phyloP scores from a whole-genome alignment of 1,139 yeast genomes.

The Nakaseomyces bracarensis region DNA sequence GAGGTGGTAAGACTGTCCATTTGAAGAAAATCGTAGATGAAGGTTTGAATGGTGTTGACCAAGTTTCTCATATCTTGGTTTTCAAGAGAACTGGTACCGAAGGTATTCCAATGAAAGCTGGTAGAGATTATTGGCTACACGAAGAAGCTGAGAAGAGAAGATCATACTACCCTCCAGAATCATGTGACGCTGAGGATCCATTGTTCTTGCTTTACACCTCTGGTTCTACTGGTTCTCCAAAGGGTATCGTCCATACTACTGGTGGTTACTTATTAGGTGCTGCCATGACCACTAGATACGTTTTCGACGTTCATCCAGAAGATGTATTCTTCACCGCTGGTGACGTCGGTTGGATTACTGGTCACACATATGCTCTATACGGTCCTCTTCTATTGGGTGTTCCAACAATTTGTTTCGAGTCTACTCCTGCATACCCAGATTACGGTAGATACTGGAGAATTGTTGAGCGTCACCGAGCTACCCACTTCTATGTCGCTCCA shows the following conservation, averaged over 20 bases:
- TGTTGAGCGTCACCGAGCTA: conserved; percentile 84
- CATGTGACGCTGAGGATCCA: conserved; percentile 88
- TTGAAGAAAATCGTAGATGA: conserved; percentile 84
- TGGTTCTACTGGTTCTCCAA: conserved; percentile 96
- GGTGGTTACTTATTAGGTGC: conserved; percentile 94
- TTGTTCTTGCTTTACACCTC: conserved; percentile 86
- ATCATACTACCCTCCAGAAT: conserved; percentile 78
- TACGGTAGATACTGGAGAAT: conserved; percentile 97
- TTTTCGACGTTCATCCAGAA: conserved; percentile 82
- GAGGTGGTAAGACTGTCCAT: conserved; percentile 87
- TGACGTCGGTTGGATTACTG: conserved; percentile 99
- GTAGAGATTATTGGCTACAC: conserved; percentile 93
- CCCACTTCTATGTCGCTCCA: conserved; percentile 97
- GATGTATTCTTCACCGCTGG: conserved; percentile 95
- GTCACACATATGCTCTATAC: conserved; percentile 91
- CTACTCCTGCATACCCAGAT: conserved; percentile 97
- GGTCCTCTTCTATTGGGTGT: conserved; percentile 89
- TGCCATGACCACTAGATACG: conserved; percentile 85
- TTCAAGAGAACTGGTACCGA: conserved; percentile 67
- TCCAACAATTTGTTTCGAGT: conserved; percentile 89
- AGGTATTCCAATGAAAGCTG: conserved; percentile 55
- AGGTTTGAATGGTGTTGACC: conserved; percentile 69
- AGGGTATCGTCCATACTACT: conserved; percentile 93
- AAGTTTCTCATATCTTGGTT: conserved; percentile 74
- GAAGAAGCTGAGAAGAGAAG: conserved; percentile 74